Percentiles rank a stretch among this genome's conserved stretches.
Evolutionary conservation across 2,329 filamentous ascomycete species (phyloP).

Genomic region (Polytolypa hystricis): DNA sequence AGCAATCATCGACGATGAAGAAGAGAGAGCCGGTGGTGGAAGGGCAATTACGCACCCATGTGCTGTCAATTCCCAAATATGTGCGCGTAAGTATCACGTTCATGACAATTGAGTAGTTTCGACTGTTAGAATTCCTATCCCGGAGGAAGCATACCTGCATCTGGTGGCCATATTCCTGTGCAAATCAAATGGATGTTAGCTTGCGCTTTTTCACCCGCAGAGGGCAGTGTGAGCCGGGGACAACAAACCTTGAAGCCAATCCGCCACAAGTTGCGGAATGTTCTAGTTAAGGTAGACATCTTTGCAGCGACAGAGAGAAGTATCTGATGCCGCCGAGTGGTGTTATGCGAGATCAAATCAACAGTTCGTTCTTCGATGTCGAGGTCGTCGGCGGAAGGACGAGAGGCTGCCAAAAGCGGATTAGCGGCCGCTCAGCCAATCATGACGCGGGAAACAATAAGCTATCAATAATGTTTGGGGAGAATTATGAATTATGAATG

Average conservation of each 20-base stretch:
- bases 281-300: slow-evolving; percentile 90
- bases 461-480: too few species aligned
- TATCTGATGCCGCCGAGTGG: too few species aligned
- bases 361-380: too few species aligned
- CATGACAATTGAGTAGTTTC: too few species aligned
- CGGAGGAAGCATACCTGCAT: slow-evolving; percentile 73
- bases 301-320: slow-evolving; percentile 25
- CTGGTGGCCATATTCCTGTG: slow-evolving; percentile 80
- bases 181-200: slow-evolving; percentile 29
- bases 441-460: not conserved
- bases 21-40: too few species aligned
- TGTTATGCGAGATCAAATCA: too few species aligned
- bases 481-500: too few species aligned
- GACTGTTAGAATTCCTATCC: too few species aligned
- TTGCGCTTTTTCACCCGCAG: slow-evolving; percentile 11
- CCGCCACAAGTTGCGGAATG: slow-evolving; percentile 73
- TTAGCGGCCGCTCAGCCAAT: slow-evolving; percentile 8
- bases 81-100: too few species aligned
- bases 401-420: slow-evolving; percentile 6
- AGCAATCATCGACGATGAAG: slow-evolving; percentile 13
- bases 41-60: slow-evolving; percentile 26
- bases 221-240: not conserved
- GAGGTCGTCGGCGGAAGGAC: not conserved
- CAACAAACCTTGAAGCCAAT: slow-evolving; percentile 72
- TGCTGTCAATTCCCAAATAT: slow-evolving; percentile 19